These are phyloP conservation scores for Solanum pinnatisectum DNA, from an alignment of 257 asterid species.

Conservation along the genomic window DNA sequence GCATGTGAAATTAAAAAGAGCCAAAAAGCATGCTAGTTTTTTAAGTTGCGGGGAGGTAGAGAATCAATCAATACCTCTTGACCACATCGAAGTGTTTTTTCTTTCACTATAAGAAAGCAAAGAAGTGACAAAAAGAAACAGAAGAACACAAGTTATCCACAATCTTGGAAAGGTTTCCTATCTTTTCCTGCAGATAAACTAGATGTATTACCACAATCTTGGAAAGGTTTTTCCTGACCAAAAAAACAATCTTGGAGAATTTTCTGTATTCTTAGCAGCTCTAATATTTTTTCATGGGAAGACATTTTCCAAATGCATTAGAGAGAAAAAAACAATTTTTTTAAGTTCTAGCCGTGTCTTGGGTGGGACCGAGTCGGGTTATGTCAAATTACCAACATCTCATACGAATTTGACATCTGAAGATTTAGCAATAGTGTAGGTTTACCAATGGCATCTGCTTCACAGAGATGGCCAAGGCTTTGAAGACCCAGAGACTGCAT, in stretches of 20 bases:
- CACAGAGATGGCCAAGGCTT: conserved; percentile 93
- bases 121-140: not conserved
- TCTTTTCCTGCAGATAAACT: not conserved
- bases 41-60: not conserved
- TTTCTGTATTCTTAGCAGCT: not conserved
- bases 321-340: not conserved
- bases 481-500: conserved; percentile 83
- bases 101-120: not conserved
- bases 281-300: not conserved
- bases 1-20: not conserved
- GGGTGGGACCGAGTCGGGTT: not conserved
- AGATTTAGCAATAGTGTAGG: not conserved
- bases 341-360: not conserved
- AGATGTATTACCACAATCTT: not conserved
- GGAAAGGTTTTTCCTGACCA: not conserved
- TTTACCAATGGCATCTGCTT: conserved; percentile 92
- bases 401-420: not conserved
- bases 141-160: not conserved
- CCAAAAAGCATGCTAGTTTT: not conserved
- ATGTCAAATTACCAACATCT: not conserved
- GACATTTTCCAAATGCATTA: not conserved
- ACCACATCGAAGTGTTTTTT: not conserved
- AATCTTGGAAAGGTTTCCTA: not conserved
- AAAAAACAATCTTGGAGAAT: not conserved
- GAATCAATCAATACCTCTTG: not conserved